Evolutionary conservation across 768 basidiomycete species (phyloP).

Genomic region (Coprinellus aureogranulatus): DNA sequence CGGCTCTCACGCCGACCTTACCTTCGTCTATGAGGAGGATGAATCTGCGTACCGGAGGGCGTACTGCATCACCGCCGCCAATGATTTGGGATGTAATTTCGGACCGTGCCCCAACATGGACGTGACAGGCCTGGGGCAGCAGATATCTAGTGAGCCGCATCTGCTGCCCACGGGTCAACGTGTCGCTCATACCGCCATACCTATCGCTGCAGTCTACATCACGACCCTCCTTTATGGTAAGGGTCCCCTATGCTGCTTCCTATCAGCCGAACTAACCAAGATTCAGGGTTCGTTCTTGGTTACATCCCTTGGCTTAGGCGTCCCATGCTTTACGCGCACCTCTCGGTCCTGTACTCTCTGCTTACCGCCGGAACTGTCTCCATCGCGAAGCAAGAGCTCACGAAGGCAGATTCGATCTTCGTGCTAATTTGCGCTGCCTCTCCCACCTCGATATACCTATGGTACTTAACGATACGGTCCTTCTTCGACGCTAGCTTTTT

Average conservation of each 20-base stretch:
- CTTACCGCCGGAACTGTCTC: slow-evolving; percentile 9
- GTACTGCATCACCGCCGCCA: slow-evolving; percentile 15
- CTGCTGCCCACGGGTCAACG: not conserved
- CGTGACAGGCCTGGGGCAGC: slow-evolving; percentile 19
- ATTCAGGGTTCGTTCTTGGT: slow-evolving; percentile 12
- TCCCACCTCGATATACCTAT: slow-evolving; percentile 15
- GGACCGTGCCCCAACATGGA: slow-evolving; percentile 20
- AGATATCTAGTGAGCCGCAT: slow-evolving; percentile 17
- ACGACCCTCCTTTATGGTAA: slow-evolving; percentile 6
- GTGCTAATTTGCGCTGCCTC: slow-evolving; percentile 16
- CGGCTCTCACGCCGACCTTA: not conserved
- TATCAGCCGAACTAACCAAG: not conserved
- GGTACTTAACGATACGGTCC: slow-evolving; percentile 10
- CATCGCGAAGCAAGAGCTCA: slow-evolving; percentile 9
- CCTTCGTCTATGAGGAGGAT: not conserved
- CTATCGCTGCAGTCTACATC: not conserved
- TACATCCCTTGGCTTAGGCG: slow-evolving; percentile 9
- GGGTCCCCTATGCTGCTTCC: no score
- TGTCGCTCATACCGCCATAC: not conserved
- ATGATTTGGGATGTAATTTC: slow-evolving; percentile 12
- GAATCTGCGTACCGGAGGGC: slow-evolving; percentile 5
- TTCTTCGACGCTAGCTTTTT: slow-evolving; percentile 1
- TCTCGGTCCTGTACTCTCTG: slow-evolving; percentile 14
- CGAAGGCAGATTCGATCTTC: slow-evolving; percentile 17
- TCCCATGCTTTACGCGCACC: slow-evolving; percentile 16